phyloP scores from a whole-genome alignment of 495 filamentous ascomycete species.

The Penicillium pulvis region DNA sequence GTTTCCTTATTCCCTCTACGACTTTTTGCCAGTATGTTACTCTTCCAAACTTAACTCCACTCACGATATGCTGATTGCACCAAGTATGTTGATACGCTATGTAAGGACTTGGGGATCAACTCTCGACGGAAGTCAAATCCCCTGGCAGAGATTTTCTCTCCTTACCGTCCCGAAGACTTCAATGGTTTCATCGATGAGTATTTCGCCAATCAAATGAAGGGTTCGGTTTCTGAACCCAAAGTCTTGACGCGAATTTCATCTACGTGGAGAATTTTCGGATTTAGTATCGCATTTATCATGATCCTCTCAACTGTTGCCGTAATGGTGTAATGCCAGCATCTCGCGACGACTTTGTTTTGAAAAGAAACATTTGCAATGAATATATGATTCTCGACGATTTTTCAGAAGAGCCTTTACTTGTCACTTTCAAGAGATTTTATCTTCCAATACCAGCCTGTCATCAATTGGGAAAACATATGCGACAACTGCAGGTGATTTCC shows the following conservation, averaged over 20 bases:
- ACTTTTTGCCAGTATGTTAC: slow-evolving; percentile 17
- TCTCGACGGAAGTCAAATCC: background rate
- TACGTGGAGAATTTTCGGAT: background rate
- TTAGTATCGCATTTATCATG: slow-evolving; percentile 2
- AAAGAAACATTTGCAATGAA: too few species aligned
- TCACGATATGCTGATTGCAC: background rate
- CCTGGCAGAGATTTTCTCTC: slow-evolving; percentile 6
- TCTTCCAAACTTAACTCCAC: background rate
- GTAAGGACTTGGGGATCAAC: slow-evolving; percentile 5
- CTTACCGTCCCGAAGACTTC: slow-evolving; percentile 8
- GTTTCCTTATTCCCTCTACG: slow-evolving; percentile 32
- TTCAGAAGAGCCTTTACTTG: background rate
- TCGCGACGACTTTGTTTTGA: too few species aligned
- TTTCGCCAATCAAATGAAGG: background rate
- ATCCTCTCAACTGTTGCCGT: slow-evolving; percentile 1
- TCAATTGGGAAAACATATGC: too few species aligned
- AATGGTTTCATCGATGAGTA: slow-evolving; percentile 7
- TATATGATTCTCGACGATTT: background rate
- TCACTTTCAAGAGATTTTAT: too few species aligned
- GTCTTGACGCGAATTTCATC: background rate
- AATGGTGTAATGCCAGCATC: slow-evolving; percentile 1
- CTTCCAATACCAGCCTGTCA: too few species aligned
- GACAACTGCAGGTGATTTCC: too few species aligned
- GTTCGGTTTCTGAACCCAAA: background rate
- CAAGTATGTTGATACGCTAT: slow-evolving; percentile 5